Base-by-base conservation (phyloP, 768 basidiomycete species). In the Boletus sp. region DNA sequence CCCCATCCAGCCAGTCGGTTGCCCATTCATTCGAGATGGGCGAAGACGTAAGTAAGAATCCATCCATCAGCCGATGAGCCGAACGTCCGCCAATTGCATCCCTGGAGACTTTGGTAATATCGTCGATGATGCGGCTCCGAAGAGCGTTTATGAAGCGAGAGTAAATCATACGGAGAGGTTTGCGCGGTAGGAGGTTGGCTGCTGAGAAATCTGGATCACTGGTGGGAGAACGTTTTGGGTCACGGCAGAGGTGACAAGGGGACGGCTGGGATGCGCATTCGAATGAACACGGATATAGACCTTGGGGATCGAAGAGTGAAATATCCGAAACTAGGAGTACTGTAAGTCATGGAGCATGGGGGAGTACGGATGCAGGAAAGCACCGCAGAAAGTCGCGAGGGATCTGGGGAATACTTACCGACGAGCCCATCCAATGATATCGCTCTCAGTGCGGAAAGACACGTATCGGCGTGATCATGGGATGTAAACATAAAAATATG, bases 121-220 rank as follows among this genome's bases (percentile, higher is more conserved):
- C 80, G 51, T 83, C 77, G 34, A 73, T 74, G 27, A 80, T 66
- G 35, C 75, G 62, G 37, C 67, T 75, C 35, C 87, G 83, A n/a
- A 87, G 70, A 7, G 88, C 87, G 34, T 80, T 77, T 57, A 87
- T 72, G 61, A 90, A 88, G 58, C 68, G 64, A n/a, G 64, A 50
- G 49, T 76, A 72, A 10, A 74, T 66, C 27, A 58, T 49, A 25
- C 74, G 80, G 10, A 84, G 71, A 46, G 71, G 67, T 56, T 74
- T 70, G 46, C 78, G 73, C 47, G 82, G 81, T 67, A 84, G 70
- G 64, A 75, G 63, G 71, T 60, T 52, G 59, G 61, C 57, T 69
- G 57, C 72, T 21, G 67, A 75, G 58, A 62, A 68, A 55, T 61
- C 53, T 27, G 55, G 58, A 51, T 53, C 59, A 49, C 55, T 60